Base-by-base conservation (phyloP, 345 rosid genomes). In the Pelargonium nanum region DNA sequence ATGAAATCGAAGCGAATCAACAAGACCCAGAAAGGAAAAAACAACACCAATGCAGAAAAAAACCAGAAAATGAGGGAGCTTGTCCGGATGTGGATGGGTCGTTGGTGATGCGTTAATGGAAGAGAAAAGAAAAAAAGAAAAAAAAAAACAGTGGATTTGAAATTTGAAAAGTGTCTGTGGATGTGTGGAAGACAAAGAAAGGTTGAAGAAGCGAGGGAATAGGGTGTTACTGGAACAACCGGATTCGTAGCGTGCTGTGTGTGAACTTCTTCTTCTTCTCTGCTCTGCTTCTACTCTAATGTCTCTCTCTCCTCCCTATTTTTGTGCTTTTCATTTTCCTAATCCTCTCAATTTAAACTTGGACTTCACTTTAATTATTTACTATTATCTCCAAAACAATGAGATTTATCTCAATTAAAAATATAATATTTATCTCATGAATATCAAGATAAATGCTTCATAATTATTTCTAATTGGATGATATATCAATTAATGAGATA, bases 141-240 rank as follows among this genome's bases (percentile, higher is more conserved):
- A 40, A 17, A 12, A 40, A 40, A 12, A 3, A 2, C 15, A 40
- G 48, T 40, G 15, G 48, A 17, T 6, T 40, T 40, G 10, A 17
- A 12, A 12, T 30, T 12, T 3, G 40, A 5, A 22, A 58, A 57
- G 63, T 44, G 51, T 25, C 32, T 8, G 22, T 19, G 48, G 7
- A 17, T 9, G 34, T n/a, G 52, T 0, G 24, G 44, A 19, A 26
- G 19, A 26, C 40, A 19, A 22, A 57, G 17, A 0, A 64, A 70
- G 67, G 72, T 45, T 53, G 79, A 61, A 68, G 64, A 53, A 64
- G 71, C 70, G 79, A 60, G 63, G 53, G 70, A 69, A 64, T 64
- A 67, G 75, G 78, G 60, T 68, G 70, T 19, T 17, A 9, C 48
- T 40, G 48, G n/a, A 40, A 40, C 48, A 40, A 40, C 16, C 48